These are phyloP conservation scores for Candida orba DNA, from an alignment of 805 yeast species.

Conservation along the genomic window DNA sequence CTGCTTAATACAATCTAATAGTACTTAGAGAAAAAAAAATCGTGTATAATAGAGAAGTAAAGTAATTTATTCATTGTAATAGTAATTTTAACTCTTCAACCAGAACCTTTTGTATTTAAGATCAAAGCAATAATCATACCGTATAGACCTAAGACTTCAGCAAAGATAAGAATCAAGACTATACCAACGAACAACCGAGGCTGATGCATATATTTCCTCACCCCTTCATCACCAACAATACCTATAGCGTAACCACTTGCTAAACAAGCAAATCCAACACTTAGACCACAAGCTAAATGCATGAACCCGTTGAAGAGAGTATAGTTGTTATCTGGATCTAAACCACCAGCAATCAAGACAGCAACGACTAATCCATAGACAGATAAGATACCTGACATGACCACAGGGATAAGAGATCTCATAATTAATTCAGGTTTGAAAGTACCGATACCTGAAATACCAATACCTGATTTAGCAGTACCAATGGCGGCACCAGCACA, in stretches of 20 bases:
- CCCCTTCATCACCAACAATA: constrained; percentile 90
- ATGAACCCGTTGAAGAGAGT: constrained; percentile 93
- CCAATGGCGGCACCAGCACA: constrained; percentile 99
- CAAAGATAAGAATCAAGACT: constrained; percentile 81
- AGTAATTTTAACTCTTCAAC: constrained; percentile 23
- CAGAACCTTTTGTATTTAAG: constrained; percentile 82
- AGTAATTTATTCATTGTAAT: no score
- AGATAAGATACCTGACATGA: constrained; percentile 95
- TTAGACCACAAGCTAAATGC: constrained; percentile 93
- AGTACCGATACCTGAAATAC: constrained; percentile 97
- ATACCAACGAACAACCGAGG: constrained; percentile 86
- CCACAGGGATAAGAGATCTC: constrained; percentile 94
- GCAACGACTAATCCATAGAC: constrained; percentile 97
- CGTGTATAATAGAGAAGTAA: not conserved
- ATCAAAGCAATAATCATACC: constrained; percentile 95
- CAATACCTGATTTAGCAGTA: constrained; percentile 96
- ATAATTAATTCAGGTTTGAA: constrained; percentile 95
- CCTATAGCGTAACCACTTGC: constrained; percentile 97
- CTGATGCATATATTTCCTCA: constrained; percentile 80
- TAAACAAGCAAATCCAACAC: constrained; percentile 94
- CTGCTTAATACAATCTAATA: constrained; percentile 12
- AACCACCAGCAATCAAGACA: constrained; percentile 87
- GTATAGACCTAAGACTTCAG: constrained; percentile 83
- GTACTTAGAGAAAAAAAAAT: no score
- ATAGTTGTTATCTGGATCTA: constrained; percentile 71